Base-by-base conservation (phyloP, 176 grass and related monocot species). In the Aegilops speltoides region DNA sequence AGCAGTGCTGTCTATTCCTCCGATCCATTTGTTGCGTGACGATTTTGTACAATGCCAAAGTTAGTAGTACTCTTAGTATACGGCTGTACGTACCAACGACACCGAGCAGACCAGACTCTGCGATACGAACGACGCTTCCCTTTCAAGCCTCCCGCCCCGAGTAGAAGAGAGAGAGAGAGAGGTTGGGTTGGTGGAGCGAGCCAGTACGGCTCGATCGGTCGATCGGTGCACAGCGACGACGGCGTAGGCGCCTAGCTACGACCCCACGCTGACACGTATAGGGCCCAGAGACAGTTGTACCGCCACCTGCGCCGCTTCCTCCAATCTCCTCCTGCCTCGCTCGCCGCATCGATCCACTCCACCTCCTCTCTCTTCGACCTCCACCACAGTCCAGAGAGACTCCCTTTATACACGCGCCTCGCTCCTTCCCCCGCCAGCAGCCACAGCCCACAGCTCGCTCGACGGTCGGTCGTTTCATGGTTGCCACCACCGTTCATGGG, bases 221-320 rank as follows among this genome's bases (percentile, higher is more conserved):
- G 43, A 45, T 54, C 50, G 75, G 43, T 59, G 79, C 22, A 54
- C 52, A 28, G 26, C 70, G 70, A 12, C 38, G 71, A 76, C 10
- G 76, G 73, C 15, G 25, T 54, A 54, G 9, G n/a, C 25, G 50
- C 50, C 50, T 54, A 54, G 50, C 5, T 54, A 54, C 50, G 45
- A 11, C 22, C 65, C 85, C 74, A 83, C 80, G 75, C 79, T 48
- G 84, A 40, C 80, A 80, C 80, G 85, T 87, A 60, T n/a, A 12
- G 89, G 76, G 26, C 34, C 61, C 81, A 28, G 4, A 1, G 24
- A 75, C 85, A 80, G 61, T 81, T 84, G 89, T 75, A 68, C 46
- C 40, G 45, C 73, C 73, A 76, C 73, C 73, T 31, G 25, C 24
- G 50, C 50, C 50, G 26, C 11, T n/a, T n/a, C n/a, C n/a, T 12